A percentile compares a stretch with the other conserved stretches of the same genome.
Conservation (phyloP, 176 grass and related monocot species). For the Tuctoria greenei region DNA sequence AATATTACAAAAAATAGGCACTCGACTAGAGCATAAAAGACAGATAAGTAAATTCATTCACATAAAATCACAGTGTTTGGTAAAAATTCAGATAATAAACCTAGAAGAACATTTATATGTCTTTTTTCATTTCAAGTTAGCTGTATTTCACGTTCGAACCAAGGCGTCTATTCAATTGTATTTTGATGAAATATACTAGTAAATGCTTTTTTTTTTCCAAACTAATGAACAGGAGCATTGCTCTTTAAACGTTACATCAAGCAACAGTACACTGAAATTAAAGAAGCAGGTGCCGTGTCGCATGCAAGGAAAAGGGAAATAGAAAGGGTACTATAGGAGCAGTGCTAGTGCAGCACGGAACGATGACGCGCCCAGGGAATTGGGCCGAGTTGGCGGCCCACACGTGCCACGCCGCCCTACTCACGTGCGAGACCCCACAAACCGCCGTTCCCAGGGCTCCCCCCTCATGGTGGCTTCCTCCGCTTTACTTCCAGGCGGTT, state of each 20-base stretch:
- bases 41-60: not conserved
- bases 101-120: not conserved
- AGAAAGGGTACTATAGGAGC: conserved; percentile 2
- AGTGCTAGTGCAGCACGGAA: conserved; percentile 7
- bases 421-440: conserved; percentile 35
- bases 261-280: not conserved
- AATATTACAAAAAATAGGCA: not conserved
- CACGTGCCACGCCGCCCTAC: conserved; percentile 50
- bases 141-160: not conserved
- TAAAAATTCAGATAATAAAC: not conserved
- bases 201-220: not conserved
- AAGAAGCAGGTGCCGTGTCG: conserved; percentile 17
- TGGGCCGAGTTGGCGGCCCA: conserved; percentile 10
- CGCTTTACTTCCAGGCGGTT: conserved; percentile 14
- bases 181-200: not conserved
- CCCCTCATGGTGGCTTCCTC: conserved; percentile 26
- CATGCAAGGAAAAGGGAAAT: not conserved
- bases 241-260: no score
- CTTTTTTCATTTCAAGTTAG: not conserved
- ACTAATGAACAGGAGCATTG: no score
- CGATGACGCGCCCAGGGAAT: conserved; percentile 2
- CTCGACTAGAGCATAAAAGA: not conserved
- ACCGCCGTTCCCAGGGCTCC: conserved; percentile 37
- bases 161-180: not conserved
- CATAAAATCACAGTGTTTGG: not conserved